A percentile compares a stretch with the other conserved stretches of the same genome.
Conservation (phyloP, 176 grass and related monocot genomes). For the Carex cristatella region DNA sequence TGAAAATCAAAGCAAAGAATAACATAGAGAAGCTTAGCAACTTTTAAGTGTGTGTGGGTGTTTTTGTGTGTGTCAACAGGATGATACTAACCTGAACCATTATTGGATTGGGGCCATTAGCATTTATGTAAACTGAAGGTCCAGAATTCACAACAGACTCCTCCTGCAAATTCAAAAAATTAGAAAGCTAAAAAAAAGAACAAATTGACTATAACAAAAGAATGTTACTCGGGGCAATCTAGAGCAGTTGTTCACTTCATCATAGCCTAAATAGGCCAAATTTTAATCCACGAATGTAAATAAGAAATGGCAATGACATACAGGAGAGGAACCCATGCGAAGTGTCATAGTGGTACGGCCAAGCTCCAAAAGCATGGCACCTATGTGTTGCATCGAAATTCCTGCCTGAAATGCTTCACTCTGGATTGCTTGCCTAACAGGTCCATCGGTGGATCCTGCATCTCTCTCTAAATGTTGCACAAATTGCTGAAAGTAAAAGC, state of each 20-base stretch:
- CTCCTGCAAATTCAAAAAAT: constrained; percentile 43
- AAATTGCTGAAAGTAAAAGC: constrained; percentile 47
- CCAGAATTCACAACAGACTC: constrained; percentile 85
- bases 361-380: constrained; percentile 90
- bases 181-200: neutral
- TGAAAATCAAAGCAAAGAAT: constrained; percentile 27
- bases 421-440: constrained; percentile 64
- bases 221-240: neutral
- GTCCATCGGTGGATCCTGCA: constrained; percentile 38
- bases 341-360: constrained; percentile 91
- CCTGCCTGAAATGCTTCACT: constrained; percentile 66
- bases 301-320: constrained; percentile 36
- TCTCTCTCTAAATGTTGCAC: constrained; percentile 49
- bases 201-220: neutral
- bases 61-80: neutral
- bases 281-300: neutral
- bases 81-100: constrained; percentile 87
- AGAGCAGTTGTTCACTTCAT: neutral
- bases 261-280: neutral
- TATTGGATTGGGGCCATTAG: constrained; percentile 83
- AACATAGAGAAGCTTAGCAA: neutral
- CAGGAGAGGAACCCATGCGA: constrained; percentile 61
- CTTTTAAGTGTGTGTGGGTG: neutral
- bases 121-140: constrained; percentile 78
- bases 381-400: constrained; percentile 78